A percentile compares a stretch with the other conserved stretches of the same genome.
Conservation (phyloP, 371 early-diverging fungal species). For the Circinella minor region DNA sequence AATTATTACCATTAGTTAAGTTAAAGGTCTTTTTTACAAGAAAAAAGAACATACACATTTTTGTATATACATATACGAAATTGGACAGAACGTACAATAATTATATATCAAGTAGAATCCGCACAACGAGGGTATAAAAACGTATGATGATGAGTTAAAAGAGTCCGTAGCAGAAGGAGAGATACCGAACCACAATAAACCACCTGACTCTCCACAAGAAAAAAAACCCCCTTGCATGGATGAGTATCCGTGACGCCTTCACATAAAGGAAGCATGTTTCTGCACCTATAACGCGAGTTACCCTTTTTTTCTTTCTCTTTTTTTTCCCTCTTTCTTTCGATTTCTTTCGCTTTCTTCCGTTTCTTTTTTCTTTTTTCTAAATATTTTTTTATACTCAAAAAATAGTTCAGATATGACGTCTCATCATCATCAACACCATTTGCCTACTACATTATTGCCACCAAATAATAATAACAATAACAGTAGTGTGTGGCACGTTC, state of each 20-base stretch:
- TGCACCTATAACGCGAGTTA: background rate
- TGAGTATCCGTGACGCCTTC: constrained; percentile 5
- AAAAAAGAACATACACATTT: too few relatives aligned
- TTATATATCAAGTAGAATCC: too few relatives aligned
- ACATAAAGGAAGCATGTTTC: background rate
- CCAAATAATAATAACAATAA: background rate
- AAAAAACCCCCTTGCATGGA: constrained; percentile 11
- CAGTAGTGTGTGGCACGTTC: constrained; percentile 2
- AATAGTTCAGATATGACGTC: background rate
- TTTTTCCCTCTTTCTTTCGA: background rate
- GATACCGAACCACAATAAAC: background rate
- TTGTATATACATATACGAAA: too few relatives aligned
- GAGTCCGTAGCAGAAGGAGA: too few relatives aligned
- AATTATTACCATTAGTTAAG: background rate
- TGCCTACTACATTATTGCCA: background rate
- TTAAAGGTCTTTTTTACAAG: too few relatives aligned
- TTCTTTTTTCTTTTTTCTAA: background rate
- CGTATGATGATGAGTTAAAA: too few relatives aligned
- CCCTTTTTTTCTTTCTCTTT: constrained; percentile 5
- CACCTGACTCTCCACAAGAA: constrained; percentile 4
- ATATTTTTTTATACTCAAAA: background rate
- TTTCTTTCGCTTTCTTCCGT: background rate
- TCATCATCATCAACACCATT: background rate
- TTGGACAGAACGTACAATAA: too few relatives aligned
- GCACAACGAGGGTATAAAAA: too few relatives aligned